Evolutionary conservation across 345 rosid genomes (phyloP), one percentile per base, ranked within the genome.

Genomic region (Salix viminalis): DNA sequence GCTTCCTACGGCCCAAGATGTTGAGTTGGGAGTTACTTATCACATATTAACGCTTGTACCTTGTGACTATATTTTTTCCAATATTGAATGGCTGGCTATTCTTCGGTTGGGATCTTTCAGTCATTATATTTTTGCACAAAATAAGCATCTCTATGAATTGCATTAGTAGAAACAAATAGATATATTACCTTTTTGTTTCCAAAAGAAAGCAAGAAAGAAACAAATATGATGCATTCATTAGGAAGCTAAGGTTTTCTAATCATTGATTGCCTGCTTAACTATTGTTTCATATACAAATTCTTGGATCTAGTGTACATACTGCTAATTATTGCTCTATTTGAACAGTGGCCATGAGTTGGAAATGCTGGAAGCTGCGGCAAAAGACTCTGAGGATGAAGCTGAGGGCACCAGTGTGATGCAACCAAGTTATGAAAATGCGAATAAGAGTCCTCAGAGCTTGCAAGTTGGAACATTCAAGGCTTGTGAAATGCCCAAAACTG

Each of bases 361-460:
- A 80, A 75, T 83, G 81, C 84, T 88, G 92, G 97, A 87, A 85
- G 93, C 91, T 84, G 95, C 92, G 85, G 98, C 97, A 73, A 88
- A 82, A 77, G 97, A 96, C 89, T 96, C 97, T 54, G 98, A 96
- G 73, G 97, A 93, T 54, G 97, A 92, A 74, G 86, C 79, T 64
- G 94, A 77, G 70, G 85, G 76, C 56, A 77, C 81, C 67, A 36
- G 65, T 50, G 52, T 48, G 42, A 87, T 76, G 87, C 92, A 80
- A 76, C 44, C 72, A 56, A 66, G 77, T 73, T 76, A 34, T 37
- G 71, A 64, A 72, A 71, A 69, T 64, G 83, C 41, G 65, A 76
- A 82, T 46, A 85, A 65, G 69, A 91, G 89, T 74, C 96, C 94
- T 67, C 79, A 71, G 75, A 83, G 64, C 83, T 76, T 79, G 61